Base-by-base conservation (phyloP, 2,329 filamentous ascomycete species). In the Myriosclerotinia scirpicola region DNA sequence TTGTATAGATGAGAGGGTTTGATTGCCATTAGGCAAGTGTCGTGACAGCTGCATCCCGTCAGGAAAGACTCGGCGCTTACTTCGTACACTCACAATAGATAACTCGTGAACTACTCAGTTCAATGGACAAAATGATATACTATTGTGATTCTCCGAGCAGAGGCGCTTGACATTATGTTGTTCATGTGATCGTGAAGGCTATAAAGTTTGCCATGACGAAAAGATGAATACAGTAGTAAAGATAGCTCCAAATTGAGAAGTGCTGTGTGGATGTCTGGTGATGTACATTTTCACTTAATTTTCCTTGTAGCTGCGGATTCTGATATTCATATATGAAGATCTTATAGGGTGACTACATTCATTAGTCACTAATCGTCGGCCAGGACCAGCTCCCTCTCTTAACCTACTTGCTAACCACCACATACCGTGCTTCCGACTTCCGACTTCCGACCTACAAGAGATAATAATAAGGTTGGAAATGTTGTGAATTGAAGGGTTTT, bases 281-380 rank as follows among this genome's bases (percentile, higher is more conserved):
- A 58, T 58, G 40, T 34, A 44, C 14, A 44, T n/a, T 59, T 6
- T 11, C 46, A 4, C 6, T 34, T 34, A 5, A 34, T 4, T 44
- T 46, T 8, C 30, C 40, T 30, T 1, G 7, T 34, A n/a, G 12
- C 7, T 11, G 17, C 4, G 17, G 3, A 59, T 5, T 12, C 5
- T 11, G 6, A 20, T 22, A 36, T 46, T 22, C 42, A 46, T 59
- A 36, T 46, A 22, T 46, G 55, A 59, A 44, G 55, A 59, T 59
- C 55, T 59, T 59, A 59, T 59, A 59, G 40, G n/a, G 17, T 59
- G 3, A 22, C 26, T 9, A 36, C 34, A 17, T 44, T 5, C 30
- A 34, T 34, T 34, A 34, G 4, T 34, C 30, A 34, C 30, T 34
- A 34, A 34, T 26, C 26, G 26, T 26, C 26, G 26, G 26, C 26